These are phyloP conservation scores for Telopea speciosissima DNA, from an alignment of 177 flowering plant species.

Conservation along the genomic window DNA sequence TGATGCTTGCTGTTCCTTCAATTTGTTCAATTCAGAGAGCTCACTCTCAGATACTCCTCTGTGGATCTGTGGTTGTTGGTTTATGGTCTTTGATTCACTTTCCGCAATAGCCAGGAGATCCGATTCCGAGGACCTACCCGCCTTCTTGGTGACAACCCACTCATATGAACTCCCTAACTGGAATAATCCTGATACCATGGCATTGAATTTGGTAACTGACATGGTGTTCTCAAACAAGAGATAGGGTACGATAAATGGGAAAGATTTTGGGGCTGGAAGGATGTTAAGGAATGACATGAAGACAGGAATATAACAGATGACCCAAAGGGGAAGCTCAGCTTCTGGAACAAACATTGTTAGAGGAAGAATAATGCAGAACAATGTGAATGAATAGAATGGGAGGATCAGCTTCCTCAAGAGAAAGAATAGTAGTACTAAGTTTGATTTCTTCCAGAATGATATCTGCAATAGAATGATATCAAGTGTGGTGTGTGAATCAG, in stretches of 20 bases:
- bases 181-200: background rate
- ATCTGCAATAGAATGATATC: background rate
- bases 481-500: background rate
- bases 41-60: constrained; percentile 46
- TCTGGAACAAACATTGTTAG: background rate
- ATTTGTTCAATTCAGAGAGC: constrained; percentile 28
- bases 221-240: background rate
- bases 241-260: background rate
- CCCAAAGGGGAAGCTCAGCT: constrained; percentile 1
- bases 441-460: constrained; percentile 1
- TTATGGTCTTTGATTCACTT: constrained; percentile 30
- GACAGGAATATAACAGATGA: constrained; percentile 1
- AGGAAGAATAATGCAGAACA: background rate
- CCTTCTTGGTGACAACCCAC: constrained; percentile 52
- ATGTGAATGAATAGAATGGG: constrained; percentile 1
- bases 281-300: background rate
- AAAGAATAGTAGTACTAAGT: background rate
- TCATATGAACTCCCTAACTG: constrained; percentile 30
- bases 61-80: constrained; percentile 19
- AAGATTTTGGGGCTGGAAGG: background rate
- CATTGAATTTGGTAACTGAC: constrained; percentile 3
- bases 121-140: constrained; percentile 46
- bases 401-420: background rate
- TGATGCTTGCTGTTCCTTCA: constrained; percentile 29
- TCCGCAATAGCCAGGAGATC: constrained; percentile 38